Conservation (phyloP, 306 rosid species). For the Malus fusca region DNA sequence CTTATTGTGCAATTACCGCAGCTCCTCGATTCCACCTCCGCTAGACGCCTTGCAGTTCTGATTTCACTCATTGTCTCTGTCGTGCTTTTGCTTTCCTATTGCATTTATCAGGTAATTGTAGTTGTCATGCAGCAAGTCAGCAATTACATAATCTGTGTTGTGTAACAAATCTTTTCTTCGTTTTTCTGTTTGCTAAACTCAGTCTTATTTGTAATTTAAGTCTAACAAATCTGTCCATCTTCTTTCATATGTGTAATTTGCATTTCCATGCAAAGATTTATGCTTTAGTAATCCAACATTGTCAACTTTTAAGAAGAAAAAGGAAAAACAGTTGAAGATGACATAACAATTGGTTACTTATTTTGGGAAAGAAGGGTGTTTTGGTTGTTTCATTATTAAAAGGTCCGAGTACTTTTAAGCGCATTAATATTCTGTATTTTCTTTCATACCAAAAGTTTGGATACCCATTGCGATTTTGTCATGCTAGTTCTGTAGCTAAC, state of each 20-base stretch:
- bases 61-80: conserved; percentile 62
- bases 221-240: not conserved
- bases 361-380: not conserved
- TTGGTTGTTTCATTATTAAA: not conserved
- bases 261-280: not conserved
- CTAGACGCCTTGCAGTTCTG: conserved; percentile 68
- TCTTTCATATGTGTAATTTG: not conserved
- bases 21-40: conserved; percentile 59
- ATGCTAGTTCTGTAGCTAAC: not conserved
- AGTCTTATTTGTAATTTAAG: not conserved
- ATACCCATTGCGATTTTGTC: not conserved
- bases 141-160: not conserved
- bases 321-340: not conserved
- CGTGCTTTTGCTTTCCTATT: conserved; percentile 45
- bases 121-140: not conserved
- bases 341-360: not conserved
- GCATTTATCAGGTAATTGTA: conserved; percentile 66
- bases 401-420: not conserved
- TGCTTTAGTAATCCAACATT: not conserved
- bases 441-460: not conserved
- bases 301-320: not conserved
- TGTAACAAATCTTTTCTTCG: not conserved
- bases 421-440: not conserved
- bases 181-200: not conserved
- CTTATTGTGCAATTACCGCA: conserved; percentile 85